Conservation (phyloP, 2,329 filamentous ascomycete species). For the Coniochaeta prunicola region DNA sequence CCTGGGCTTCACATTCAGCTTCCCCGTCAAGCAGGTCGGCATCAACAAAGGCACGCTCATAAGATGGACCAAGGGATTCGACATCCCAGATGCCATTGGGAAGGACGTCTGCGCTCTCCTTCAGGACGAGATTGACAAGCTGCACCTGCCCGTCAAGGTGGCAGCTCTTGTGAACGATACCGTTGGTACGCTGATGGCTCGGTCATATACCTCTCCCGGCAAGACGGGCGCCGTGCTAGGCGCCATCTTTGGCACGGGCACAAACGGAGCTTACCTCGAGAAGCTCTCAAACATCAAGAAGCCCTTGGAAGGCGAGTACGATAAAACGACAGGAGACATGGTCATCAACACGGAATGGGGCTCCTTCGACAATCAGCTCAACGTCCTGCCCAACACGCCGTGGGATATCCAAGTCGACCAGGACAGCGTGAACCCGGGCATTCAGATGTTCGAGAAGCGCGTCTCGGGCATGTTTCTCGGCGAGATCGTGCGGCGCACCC, state of each 20-base stretch:
- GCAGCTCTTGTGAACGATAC: slow-evolving; percentile 96
- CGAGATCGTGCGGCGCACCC: slow-evolving; percentile 76
- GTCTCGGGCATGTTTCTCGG: slow-evolving; percentile 98
- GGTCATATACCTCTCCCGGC: slow-evolving; percentile 87
- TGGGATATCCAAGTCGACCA: slow-evolving; percentile 76
- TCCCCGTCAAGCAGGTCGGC: slow-evolving; percentile 86
- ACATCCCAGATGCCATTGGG: slow-evolving; percentile 89
- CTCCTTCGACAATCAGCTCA: slow-evolving; percentile 91
- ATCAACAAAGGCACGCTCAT: slow-evolving; percentile 94
- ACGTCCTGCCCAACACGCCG: slow-evolving; percentile 75
- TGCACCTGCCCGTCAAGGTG: slow-evolving; percentile 85
- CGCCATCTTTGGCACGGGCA: slow-evolving; percentile 95
- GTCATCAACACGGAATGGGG: slow-evolving; percentile 98
- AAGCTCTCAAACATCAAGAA: slow-evolving; percentile 83
- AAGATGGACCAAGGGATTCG: slow-evolving; percentile 97
- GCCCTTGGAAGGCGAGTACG: slow-evolving; percentile 60
- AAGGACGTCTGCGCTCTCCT: slow-evolving; percentile 90
- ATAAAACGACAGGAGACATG: slow-evolving; percentile 83
- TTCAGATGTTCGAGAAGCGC: slow-evolving; percentile 99
- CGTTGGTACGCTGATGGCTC: slow-evolving; percentile 94
- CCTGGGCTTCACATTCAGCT: slow-evolving; percentile 97
- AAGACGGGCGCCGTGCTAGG: slow-evolving; percentile 85
- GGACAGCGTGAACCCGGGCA: slow-evolving; percentile 80
- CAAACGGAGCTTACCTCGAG: slow-evolving; percentile 96
- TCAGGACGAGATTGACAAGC: slow-evolving; percentile 80